These are phyloP conservation scores for Schizosaccharomyces lindneri DNA, from an alignment of 805 yeast species.

Conservation along the genomic window DNA sequence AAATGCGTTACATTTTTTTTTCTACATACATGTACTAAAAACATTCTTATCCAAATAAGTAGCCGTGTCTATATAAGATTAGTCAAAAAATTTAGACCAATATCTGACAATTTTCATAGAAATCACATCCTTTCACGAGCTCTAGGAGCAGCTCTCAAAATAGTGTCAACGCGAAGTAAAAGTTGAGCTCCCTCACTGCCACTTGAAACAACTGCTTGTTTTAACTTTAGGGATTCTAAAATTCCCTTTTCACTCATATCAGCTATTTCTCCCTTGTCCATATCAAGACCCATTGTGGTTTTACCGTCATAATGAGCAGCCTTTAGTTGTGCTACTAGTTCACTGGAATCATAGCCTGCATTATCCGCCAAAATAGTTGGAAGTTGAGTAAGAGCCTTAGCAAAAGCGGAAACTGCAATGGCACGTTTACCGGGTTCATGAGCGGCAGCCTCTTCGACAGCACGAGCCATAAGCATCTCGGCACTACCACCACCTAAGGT, in stretches of 20 bases:
- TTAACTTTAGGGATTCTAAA: slow-evolving; percentile 78
- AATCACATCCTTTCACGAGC: slow-evolving; percentile 48
- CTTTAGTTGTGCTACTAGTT: slow-evolving; percentile 69
- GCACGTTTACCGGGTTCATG: slow-evolving; percentile 82
- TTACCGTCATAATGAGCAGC: slow-evolving; percentile 80
- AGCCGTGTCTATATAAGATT: no score
- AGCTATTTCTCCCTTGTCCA: slow-evolving; percentile 59
- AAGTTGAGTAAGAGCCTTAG: slow-evolving; percentile 74
- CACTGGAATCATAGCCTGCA: slow-evolving; percentile 89
- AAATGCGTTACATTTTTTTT: no score
- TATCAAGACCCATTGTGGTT: slow-evolving; percentile 74
- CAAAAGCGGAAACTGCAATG: slow-evolving; percentile 83
- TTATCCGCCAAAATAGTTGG: slow-evolving; percentile 92
- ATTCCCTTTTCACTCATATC: slow-evolving; percentile 89
- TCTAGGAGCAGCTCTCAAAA: slow-evolving; percentile 89
- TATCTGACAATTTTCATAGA: background rate
- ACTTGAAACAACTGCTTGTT: slow-evolving; percentile 75
- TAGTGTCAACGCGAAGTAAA: slow-evolving; percentile 81
- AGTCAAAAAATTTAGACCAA: no score
- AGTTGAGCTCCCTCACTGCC: slow-evolving; percentile 98
- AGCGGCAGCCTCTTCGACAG: slow-evolving; percentile 80
- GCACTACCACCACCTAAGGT: slow-evolving; percentile 89
- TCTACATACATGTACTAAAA: no score
- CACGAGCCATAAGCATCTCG: slow-evolving; percentile 90
- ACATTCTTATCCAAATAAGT: no score